phyloP scores from a whole-genome alignment of 768 basidiomycete genomes.

The Rhizopogon vulgaris region DNA sequence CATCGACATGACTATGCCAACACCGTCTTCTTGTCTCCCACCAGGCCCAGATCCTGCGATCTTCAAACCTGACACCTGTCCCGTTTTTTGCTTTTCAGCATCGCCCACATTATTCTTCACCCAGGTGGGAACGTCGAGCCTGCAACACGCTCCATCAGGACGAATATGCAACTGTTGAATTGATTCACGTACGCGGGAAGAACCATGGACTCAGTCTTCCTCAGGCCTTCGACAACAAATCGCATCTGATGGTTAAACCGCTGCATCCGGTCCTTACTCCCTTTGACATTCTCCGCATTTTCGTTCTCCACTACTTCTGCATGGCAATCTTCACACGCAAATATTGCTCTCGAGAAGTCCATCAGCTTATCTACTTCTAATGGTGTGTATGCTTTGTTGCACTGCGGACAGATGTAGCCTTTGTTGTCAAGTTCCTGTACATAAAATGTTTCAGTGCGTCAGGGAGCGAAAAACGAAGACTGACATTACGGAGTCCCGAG shows the following conservation, averaged over 20 bases:
- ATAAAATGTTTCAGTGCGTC: background rate
- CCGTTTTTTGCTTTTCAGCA: conserved; percentile 51
- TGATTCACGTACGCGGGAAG: conserved; percentile 62
- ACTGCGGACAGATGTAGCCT: conserved; percentile 94
- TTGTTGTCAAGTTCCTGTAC: conserved; percentile 89
- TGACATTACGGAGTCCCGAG: conserved; percentile 80
- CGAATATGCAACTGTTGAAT: background rate
- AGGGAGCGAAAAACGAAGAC: conserved; percentile 18
- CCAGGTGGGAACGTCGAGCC: conserved; percentile 81
- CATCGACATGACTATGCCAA: conserved; percentile 82
- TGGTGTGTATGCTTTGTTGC: conserved; percentile 76
- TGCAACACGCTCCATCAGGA: conserved; percentile 21
- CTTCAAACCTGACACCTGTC: conserved; percentile 54
- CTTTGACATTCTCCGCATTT: conserved; percentile 76
- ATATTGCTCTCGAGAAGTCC: conserved; percentile 56
- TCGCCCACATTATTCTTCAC: conserved; percentile 68
- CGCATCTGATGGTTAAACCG: conserved; percentile 89
- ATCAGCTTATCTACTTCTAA: conserved; percentile 83
- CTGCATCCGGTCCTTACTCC: conserved; percentile 93
- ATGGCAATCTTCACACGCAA: conserved; percentile 85
- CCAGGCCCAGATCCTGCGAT: conserved; percentile 65
- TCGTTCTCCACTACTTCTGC: conserved; percentile 89
- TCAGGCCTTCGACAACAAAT: conserved; percentile 79
- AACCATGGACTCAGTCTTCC: conserved; percentile 83
- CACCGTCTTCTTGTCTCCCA: conserved; percentile 60